Base-by-base conservation (phyloP, 2,329 filamentous ascomycete genomes). In the Mycosphaerella sp. region DNA sequence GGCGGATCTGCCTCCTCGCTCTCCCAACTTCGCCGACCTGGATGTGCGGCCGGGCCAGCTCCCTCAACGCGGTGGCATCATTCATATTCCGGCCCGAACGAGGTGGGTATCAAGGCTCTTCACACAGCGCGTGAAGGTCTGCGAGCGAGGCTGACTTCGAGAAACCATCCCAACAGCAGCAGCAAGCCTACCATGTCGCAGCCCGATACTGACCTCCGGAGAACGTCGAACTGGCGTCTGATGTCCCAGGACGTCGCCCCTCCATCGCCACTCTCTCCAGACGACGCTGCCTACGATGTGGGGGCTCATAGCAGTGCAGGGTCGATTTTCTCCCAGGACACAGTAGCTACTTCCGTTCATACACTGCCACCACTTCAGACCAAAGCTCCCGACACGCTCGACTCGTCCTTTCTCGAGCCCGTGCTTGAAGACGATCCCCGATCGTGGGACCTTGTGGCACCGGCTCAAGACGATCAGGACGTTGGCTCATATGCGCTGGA, bases 401-500 rank as follows among this genome's bases (percentile, higher is more conserved):
- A 75, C 17, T 60, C 64, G 11, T 73, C 76, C 46, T 67, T 68
- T 10, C 67, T 78, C 14, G 73, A 76, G 51, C 76, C 76, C 7
- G 63, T 78, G 4, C 62, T 77, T 2, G 78, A 80, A 64, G 72
- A 80, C 51, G 78, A 81, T 54, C 77, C 78, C 9, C 68, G 69
- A 40, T 79, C 74, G 0, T 81, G 78, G 61, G 78, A 81, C 59
- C 72, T 83, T 1, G 66, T 83, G 4, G 73, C 73, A 12, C 70
- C 73, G 12, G 53, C 54, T 46, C 65, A 54, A 49, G 70, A 59
- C 43, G 58, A 58, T 51, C 69, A 45, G 23, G 59, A 52, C 53
- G 50, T 58, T n/a, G 67, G 63, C 14, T 59, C 64, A 48, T 80
- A 81, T 63, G 80, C 79, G 1, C 71, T 89, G 0, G 86, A 88